These are phyloP conservation scores for Diversispora epigaea DNA, from an alignment of 192 early-diverging fungal genomes.

Conservation along the genomic window DNA sequence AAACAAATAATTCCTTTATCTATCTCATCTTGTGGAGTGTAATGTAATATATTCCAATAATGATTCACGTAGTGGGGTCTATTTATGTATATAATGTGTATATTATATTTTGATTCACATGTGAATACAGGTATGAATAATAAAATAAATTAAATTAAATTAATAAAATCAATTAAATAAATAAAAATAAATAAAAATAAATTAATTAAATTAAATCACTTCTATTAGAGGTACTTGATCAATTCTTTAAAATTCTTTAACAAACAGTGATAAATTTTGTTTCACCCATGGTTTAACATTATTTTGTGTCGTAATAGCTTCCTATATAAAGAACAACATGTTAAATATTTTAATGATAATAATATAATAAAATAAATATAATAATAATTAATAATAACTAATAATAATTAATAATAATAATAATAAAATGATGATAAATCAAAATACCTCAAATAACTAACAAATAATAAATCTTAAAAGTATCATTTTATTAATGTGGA, in stretches of 20 bases:
- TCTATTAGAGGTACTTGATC: slow-evolving; percentile 15
- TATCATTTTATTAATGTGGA: too few species aligned
- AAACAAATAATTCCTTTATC: slow-evolving; percentile 15
- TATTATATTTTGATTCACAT: background rate
- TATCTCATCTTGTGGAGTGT: slow-evolving; percentile 21
- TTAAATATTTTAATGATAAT: background rate
- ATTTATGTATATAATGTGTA: background rate
- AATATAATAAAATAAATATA: too few species aligned
- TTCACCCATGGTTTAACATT: slow-evolving; percentile 27
- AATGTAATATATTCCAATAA: slow-evolving; percentile 17
- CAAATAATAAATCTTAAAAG: too few species aligned
- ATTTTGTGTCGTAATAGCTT: background rate
- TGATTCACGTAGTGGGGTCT: background rate
- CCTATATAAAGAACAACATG: too few species aligned
- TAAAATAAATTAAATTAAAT: too few species aligned
- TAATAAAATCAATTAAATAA: background rate
- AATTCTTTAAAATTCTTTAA: slow-evolving; percentile 5
- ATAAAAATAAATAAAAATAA: background rate
- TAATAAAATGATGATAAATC: too few species aligned
- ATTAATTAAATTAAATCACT: background rate
- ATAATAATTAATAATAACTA: too few species aligned
- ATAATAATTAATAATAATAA: too few species aligned
- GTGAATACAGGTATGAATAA: too few species aligned
- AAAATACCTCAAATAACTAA: too few species aligned
- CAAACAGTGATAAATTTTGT: background rate